Conservation (phyloP, 331 rosid genomes). For the Pyracantha coccinea region DNA sequence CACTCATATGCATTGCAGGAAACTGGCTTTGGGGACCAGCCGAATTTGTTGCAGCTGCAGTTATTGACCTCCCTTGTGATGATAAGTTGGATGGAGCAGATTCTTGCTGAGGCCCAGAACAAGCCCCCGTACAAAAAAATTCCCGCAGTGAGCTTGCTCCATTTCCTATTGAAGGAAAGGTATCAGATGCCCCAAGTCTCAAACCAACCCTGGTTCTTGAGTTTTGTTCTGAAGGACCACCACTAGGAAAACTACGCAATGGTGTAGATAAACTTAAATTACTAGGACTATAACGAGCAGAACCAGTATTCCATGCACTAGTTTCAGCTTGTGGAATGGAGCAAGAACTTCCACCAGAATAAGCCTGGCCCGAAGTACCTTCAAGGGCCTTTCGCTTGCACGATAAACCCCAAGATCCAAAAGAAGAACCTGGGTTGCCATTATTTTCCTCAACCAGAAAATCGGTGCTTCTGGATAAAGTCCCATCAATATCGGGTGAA, state of each 20-base stretch:
- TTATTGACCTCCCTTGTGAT: slow-evolving; percentile 48
- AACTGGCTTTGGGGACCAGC: slow-evolving; percentile 38
- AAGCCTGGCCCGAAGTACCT: slow-evolving; percentile 54
- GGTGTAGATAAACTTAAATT: slow-evolving; percentile 34
- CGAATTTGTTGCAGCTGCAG: slow-evolving; percentile 39
- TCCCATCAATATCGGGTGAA: slow-evolving; percentile 28
- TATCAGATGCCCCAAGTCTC: slow-evolving; percentile 35
- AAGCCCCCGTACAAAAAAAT: slow-evolving; percentile 31
- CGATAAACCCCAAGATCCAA: slow-evolving; percentile 60
- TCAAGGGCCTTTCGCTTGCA: slow-evolving; percentile 79
- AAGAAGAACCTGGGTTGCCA: slow-evolving; percentile 37
- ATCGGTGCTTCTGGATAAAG: slow-evolving; percentile 49
- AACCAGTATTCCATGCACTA: slow-evolving; percentile 30
- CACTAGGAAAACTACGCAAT: slow-evolving; percentile 28
- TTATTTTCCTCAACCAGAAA: slow-evolving; percentile 37
- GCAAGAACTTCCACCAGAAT: slow-evolving; percentile 56
- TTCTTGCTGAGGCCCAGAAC: slow-evolving; percentile 40
- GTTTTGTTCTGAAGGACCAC: slow-evolving; percentile 37
- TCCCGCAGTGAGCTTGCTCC: slow-evolving; percentile 38
- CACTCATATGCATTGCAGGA: slow-evolving; percentile 21
- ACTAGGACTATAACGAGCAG: slow-evolving; percentile 33
- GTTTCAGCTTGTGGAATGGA: slow-evolving; percentile 39
- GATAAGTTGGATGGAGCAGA: slow-evolving; percentile 41
- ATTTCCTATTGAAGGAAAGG: slow-evolving; percentile 41
- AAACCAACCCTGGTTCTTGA: slow-evolving; percentile 29